These are phyloP conservation scores for Talaromyces sp. DNA, from an alignment of 2,329 filamentous ascomycete species.

Conservation along the genomic window DNA sequence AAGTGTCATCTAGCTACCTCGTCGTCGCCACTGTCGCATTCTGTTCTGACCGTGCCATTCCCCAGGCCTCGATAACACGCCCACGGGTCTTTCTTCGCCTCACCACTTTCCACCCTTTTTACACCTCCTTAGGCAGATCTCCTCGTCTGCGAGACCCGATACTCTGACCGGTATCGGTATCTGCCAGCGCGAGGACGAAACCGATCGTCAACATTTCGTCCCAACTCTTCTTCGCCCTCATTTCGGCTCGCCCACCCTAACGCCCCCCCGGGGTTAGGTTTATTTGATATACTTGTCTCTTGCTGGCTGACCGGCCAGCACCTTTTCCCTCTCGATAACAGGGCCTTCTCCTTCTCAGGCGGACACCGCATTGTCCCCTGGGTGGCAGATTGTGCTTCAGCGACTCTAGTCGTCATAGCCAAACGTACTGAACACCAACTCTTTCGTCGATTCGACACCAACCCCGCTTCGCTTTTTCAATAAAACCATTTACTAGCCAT, in stretches of 20 bases:
- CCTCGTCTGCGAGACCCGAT: conserved; percentile 81
- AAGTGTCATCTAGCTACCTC: conserved; percentile 33
- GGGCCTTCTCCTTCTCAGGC: conserved; percentile 95
- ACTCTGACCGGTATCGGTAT: conserved; percentile 80
- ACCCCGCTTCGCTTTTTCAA: conserved; percentile 22
- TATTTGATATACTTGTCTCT: conserved; percentile 44
- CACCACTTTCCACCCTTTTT: conserved; percentile 12
- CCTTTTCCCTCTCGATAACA: conserved; percentile 54
- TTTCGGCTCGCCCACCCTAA: conserved; percentile 89
- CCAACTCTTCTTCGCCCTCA: conserved; percentile 76
- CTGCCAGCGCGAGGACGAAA: conserved; percentile 60
- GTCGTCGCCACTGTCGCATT: neutral
- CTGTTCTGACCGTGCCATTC: conserved; percentile 1
- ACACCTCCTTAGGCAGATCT: conserved; percentile 48
- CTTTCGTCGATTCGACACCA: neutral
- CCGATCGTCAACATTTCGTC: conserved; percentile 79
- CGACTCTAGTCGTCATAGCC: conserved; percentile 26
- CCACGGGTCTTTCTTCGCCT: conserved; percentile 22
- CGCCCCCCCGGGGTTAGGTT: conserved; percentile 49
- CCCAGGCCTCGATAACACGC: conserved; percentile 62
- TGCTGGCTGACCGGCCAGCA: conserved; percentile 73
- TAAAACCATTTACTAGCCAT: neutral
- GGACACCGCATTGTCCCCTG: conserved; percentile 93
- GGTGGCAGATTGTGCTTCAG: conserved; percentile 96
- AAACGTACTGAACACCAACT: neutral